Percentiles rank a stretch among this genome's conserved stretches.
These are phyloP conservation scores for Pyrenochaeta sp. DNA, from an alignment of 2,329 filamentous ascomycete species.

Conservation along the genomic window DNA sequence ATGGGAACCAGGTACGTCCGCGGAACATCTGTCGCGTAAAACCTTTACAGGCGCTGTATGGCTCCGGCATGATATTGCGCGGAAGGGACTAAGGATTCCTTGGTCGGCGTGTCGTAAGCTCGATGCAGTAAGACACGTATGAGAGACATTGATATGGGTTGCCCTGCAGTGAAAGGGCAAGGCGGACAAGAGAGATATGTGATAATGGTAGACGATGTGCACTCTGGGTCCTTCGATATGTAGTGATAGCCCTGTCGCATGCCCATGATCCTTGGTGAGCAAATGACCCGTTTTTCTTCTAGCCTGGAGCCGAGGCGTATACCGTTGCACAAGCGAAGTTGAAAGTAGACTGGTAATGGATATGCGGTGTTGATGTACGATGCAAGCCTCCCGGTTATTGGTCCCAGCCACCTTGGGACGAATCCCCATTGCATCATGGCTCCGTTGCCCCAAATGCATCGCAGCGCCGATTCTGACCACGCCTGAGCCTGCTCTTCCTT, in stretches of 20 bases:
- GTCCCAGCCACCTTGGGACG: conserved; percentile 36
- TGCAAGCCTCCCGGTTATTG: conserved; percentile 37
- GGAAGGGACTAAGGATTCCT: conserved; percentile 1
- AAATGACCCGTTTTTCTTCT: not conserved
- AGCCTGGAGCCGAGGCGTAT: not conserved
- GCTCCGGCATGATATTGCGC: not conserved
- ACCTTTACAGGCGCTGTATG: conserved; percentile 11
- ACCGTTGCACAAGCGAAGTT: not conserved
- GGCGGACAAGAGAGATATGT: no score
- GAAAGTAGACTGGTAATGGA: conserved; percentile 4
- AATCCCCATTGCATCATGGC: conserved; percentile 40
- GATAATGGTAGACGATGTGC: no score
- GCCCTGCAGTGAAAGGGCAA: no score
- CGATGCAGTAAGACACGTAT: not conserved
- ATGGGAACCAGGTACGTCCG: not conserved
- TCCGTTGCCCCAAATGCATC: conserved; percentile 24
- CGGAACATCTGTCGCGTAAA: conserved; percentile 7
- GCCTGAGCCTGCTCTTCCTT: conserved; percentile 13
- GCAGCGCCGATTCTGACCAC: conserved; percentile 21
- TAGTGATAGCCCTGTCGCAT: no score
- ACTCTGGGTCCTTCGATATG: no score
- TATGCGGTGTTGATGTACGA: conserved; percentile 18
- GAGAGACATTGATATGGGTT: not conserved
- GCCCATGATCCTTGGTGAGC: not conserved
- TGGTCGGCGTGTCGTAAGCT: not conserved